Percentiles rank a stretch among this genome's conserved stretches.
These are phyloP conservation scores for Brasenia schreberi DNA, from an alignment of 164 flowering plant genomes.

Conservation along the genomic window DNA sequence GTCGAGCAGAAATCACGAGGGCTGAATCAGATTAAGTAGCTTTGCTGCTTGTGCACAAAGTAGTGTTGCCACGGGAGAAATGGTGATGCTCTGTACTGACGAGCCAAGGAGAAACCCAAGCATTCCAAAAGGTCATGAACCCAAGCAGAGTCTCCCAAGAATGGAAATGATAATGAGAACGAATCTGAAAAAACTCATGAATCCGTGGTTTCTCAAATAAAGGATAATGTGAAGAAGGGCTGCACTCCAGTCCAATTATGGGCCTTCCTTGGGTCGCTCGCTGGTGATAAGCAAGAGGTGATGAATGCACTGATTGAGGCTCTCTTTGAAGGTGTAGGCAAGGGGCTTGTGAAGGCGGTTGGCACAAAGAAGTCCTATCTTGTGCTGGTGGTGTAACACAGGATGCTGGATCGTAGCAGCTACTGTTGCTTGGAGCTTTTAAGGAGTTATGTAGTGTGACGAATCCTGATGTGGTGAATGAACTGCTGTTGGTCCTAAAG, in stretches of 20 bases:
- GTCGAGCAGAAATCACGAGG: too few relatives aligned
- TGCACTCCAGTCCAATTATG: constrained; percentile 22
- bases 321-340: constrained; percentile 39
- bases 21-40: too few relatives aligned
- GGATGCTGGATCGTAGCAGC: constrained; percentile 34
- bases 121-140: background rate
- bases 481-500: too few relatives aligned
- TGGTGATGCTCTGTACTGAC: constrained; percentile 52
- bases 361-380: constrained; percentile 33
- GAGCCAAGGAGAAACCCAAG: constrained; percentile 24
- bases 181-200: constrained; percentile 3
- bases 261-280: constrained; percentile 20
- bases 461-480: constrained; percentile 24
- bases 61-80: constrained; percentile 60
- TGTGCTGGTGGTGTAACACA: constrained; percentile 30
- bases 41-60: too few relatives aligned
- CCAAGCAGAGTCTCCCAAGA: constrained; percentile 4
- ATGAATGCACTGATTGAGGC: constrained; percentile 36
- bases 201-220: constrained; percentile 23
- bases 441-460: constrained; percentile 35
- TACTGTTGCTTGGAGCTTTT: constrained; percentile 27
- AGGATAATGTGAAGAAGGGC: constrained; percentile 29
- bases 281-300: constrained; percentile 29
- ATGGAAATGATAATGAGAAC: constrained; percentile 1
- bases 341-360: constrained; percentile 55